These are phyloP conservation scores for Arctostaphylos glauca DNA, from an alignment of 148 eudicot species.

Conservation along the genomic window DNA sequence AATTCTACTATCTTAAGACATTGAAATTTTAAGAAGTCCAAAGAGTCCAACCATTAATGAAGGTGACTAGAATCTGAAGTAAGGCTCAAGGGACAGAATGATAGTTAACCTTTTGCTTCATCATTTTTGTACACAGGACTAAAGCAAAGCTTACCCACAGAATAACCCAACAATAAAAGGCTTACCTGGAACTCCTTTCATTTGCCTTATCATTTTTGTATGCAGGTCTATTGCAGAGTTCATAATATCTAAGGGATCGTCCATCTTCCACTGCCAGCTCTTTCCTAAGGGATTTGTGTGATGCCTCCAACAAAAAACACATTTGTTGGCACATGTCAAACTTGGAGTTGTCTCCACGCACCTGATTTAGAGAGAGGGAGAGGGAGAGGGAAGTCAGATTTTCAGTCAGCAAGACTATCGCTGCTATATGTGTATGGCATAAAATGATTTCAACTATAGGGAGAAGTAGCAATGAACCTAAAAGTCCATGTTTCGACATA, in stretches of 20 bases:
- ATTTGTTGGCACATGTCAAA: conserved; percentile 96
- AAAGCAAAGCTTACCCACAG: neutral
- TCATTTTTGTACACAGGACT: neutral
- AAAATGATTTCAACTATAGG: neutral
- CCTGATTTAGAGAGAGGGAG: conserved; percentile 35
- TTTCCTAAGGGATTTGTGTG: conserved; percentile 96
- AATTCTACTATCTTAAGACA: neutral
- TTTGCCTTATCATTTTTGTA: conserved; percentile 94
- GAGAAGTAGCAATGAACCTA: neutral
- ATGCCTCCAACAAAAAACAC: conserved; percentile 99
- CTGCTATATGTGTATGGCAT: neutral
- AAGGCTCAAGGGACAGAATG: neutral
- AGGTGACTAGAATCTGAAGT: neutral
- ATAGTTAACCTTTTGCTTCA: neutral
- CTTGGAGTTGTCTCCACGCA: conserved; percentile 99
- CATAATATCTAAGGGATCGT: conserved; percentile 83
- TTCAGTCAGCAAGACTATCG: neutral
- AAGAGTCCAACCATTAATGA: neutral
- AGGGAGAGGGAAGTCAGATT: conserved; percentile 19
- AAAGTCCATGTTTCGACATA: neutral
- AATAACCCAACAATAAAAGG: conserved; percentile 8
- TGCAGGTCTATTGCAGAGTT: conserved; percentile 84
- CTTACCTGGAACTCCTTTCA: conserved; percentile 99
- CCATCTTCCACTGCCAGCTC: conserved; percentile 99
- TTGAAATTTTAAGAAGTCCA: neutral